These are phyloP conservation scores for Monosporascus sp. DNA, from an alignment of 2,329 filamentous ascomycete species.

Conservation along the genomic window DNA sequence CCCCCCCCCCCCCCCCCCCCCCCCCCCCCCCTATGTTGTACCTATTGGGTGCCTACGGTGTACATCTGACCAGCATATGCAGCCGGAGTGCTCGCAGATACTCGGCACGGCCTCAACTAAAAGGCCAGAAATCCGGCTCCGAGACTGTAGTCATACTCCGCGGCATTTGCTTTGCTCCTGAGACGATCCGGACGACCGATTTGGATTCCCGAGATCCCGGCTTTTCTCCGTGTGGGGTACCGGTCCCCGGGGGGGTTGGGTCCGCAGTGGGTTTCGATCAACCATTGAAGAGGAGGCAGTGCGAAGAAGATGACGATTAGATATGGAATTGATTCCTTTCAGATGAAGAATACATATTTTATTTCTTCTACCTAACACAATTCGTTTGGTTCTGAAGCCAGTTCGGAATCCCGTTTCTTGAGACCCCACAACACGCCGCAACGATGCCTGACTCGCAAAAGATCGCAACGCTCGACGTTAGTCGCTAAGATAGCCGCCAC, in stretches of 20 bases:
- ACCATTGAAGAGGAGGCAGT: not conserved
- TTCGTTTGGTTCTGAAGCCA: too few species aligned
- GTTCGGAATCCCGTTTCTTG: too few species aligned
- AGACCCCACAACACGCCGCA: not conserved
- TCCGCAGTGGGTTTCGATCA: not conserved
- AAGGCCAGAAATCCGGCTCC: too few species aligned
- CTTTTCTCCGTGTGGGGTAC: slow-evolving; percentile 21
- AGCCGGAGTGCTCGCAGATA: too few species aligned
- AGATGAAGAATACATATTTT: not conserved
- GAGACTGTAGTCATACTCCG: too few species aligned
- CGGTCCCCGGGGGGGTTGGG: too few species aligned
- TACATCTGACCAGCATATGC: too few species aligned
- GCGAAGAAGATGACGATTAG: not conserved
- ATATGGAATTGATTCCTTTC: not conserved
- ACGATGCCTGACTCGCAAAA: slow-evolving; percentile 19
- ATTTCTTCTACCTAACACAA: too few species aligned
- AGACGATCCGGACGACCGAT: not conserved
- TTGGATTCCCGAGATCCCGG: slow-evolving; percentile 23
- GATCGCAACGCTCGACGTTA: slow-evolving; percentile 25
- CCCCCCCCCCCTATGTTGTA: too few species aligned
- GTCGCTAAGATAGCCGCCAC: slow-evolving; percentile 1
- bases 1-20: too few species aligned
- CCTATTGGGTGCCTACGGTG: too few species aligned
- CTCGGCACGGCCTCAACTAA: too few species aligned
- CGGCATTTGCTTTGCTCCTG: not conserved